Conservation (phyloP, 2,329 filamentous ascomycete species). For the Phialocephala subalpina region DNA sequence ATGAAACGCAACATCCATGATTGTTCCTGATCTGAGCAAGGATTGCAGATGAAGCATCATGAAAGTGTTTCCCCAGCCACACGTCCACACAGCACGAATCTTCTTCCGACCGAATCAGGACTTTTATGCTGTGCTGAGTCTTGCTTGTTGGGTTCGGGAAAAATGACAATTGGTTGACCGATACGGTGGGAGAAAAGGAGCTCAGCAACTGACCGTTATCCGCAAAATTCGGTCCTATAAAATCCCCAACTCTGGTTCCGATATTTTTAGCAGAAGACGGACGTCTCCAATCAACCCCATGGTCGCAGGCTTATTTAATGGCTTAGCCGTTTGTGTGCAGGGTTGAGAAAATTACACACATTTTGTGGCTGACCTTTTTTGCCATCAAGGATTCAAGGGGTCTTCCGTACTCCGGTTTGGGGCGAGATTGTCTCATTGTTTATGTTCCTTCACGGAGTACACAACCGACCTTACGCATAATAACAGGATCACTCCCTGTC, state of each 20-base stretch:
- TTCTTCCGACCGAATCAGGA: constrained; percentile 9
- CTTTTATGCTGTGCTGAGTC: neutral
- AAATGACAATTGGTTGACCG: no score
- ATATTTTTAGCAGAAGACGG: neutral
- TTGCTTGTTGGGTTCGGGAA: neutral
- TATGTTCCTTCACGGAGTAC: neutral
- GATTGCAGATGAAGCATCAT: neutral
- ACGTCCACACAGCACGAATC: neutral
- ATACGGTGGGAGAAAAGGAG: neutral
- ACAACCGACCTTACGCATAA: constrained; percentile 6
- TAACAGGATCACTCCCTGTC: neutral
- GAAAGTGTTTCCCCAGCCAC: neutral
- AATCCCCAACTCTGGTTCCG: constrained; percentile 1
- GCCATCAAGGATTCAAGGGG: neutral
- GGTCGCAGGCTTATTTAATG: neutral
- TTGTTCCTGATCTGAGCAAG: neutral
- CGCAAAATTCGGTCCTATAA: neutral
- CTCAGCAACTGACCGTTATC: neutral
- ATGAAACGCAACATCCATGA: neutral
- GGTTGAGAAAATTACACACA: neutral
- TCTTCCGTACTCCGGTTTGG: neutral
- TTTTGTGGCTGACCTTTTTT: neutral
- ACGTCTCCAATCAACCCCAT: constrained; percentile 1
- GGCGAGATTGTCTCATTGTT: constrained; percentile 7
- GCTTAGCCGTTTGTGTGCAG: constrained; percentile 2